Conservation (phyloP, 257 asterid species). For the Solanum pimpinellifolium region DNA sequence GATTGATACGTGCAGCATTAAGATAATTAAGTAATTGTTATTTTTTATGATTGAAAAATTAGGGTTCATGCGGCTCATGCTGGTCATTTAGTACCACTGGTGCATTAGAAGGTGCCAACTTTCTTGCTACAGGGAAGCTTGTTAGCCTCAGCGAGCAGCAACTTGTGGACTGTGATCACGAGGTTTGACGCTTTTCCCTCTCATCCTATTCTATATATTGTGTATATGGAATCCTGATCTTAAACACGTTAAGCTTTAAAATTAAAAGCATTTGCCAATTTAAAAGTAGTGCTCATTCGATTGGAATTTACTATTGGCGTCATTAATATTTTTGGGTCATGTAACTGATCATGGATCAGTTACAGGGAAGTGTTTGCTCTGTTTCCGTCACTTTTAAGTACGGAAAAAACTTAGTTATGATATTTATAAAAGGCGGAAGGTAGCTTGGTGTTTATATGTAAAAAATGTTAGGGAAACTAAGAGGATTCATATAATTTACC, state of each 20-base stretch:
- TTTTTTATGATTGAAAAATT: background rate
- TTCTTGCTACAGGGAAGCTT: conserved; percentile 67
- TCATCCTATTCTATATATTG: background rate
- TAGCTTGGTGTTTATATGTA: background rate
- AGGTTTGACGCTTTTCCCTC: conserved; percentile 24
- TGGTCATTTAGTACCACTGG: conserved; percentile 91
- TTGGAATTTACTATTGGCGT: background rate
- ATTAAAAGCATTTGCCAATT: background rate
- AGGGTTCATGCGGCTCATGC: conserved; percentile 93
- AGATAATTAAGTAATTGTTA: background rate
- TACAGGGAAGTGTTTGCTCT: background rate
- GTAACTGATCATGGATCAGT: background rate
- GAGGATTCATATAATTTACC: background rate
- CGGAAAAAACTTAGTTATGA: no score
- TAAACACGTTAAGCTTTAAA: background rate
- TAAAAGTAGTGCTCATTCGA: background rate
- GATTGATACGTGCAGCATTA: background rate
- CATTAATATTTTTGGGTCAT: background rate
- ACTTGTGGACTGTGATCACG: conserved; percentile 90
- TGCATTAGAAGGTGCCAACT: conserved; percentile 86
- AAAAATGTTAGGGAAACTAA: background rate
- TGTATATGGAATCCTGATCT: background rate
- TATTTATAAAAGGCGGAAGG: background rate
- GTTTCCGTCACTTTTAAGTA: background rate
- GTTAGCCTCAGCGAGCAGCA: conserved; percentile 91